A percentile compares a stretch with the other conserved stretches of the same genome.
Evolutionary conservation across 2,329 filamentous ascomycete species (phyloP).

Genomic region (Aureobasidium leucospermi): DNA sequence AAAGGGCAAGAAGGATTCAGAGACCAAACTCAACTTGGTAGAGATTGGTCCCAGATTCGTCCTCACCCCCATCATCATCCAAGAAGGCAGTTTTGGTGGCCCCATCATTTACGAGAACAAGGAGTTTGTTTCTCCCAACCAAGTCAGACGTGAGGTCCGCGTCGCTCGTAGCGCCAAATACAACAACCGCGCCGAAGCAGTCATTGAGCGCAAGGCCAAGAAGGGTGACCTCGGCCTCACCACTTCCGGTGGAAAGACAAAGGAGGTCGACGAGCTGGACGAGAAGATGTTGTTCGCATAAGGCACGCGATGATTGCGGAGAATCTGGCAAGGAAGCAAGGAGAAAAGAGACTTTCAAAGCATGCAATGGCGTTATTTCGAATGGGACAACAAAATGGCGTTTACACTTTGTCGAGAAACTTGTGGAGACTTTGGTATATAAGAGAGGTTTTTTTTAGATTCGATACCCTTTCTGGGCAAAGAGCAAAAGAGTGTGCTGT

Average conservation of each 20-base stretch:
- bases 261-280: slow-evolving; percentile 64
- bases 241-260: slow-evolving; percentile 56
- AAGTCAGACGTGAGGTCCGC: slow-evolving; percentile 76
- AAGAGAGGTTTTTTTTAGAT: neutral
- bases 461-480: neutral
- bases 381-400: neutral
- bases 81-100: slow-evolving; percentile 90
- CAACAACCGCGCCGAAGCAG: slow-evolving; percentile 66
- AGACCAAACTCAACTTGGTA: slow-evolving; percentile 73
- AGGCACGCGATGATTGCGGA: slow-evolving; percentile 22
- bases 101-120: slow-evolving; percentile 98
- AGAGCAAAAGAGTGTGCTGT: neutral
- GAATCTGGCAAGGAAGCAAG: neutral
- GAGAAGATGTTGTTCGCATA: slow-evolving; percentile 68
- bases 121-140: slow-evolving; percentile 94
- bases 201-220: slow-evolving; percentile 65
- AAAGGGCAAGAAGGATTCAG: slow-evolving; percentile 41
- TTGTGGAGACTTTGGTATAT: neutral
- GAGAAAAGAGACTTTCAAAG: neutral
- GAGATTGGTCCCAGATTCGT: slow-evolving; percentile 94
- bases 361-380: neutral
- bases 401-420: neutral
- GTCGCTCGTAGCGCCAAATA: slow-evolving; percentile 70
- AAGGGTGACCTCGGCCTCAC: slow-evolving; percentile 69
- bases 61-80: slow-evolving; percentile 86